phyloP scores from a whole-genome alignment of 305 asterid genomes.

The Caryopteris hybrid region DNA sequence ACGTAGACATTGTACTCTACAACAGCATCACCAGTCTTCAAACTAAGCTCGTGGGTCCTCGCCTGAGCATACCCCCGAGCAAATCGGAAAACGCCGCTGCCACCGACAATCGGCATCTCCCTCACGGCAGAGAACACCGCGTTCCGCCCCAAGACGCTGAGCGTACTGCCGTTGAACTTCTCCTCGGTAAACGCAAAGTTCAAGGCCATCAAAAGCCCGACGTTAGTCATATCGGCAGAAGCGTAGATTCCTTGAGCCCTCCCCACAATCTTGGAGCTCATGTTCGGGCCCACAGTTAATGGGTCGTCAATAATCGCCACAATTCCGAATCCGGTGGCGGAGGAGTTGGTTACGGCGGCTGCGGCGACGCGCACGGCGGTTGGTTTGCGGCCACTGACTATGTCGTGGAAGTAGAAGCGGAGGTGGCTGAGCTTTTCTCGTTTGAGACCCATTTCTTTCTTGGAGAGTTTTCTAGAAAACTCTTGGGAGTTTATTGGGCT shows the following conservation, averaged over 20 bases:
- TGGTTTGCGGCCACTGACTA: slow-evolving; percentile 29
- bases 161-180: slow-evolving; percentile 39
- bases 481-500: slow-evolving; percentile 9
- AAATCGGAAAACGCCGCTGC: slow-evolving; percentile 43
- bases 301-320: slow-evolving; percentile 37
- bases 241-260: slow-evolving; percentile 43
- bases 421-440: slow-evolving; percentile 33
- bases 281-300: slow-evolving; percentile 20
- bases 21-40: slow-evolving; percentile 28
- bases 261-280: slow-evolving; percentile 29
- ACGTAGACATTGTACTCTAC: slow-evolving; percentile 41
- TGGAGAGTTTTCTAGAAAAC: slow-evolving; percentile 26
- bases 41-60: slow-evolving; percentile 13
- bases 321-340: slow-evolving; percentile 31
- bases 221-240: slow-evolving; percentile 20
- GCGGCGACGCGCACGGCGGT: slow-evolving; percentile 29
- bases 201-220: slow-evolving; percentile 29
- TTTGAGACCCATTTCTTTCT: slow-evolving; percentile 12
- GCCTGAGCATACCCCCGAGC: slow-evolving; percentile 36
- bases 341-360: slow-evolving; percentile 29
- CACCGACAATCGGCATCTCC: slow-evolving; percentile 52
- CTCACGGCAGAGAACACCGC: slow-evolving; percentile 23
- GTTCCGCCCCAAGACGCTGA: slow-evolving; percentile 44
- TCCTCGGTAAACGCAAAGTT: slow-evolving; percentile 34
- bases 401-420: slow-evolving; percentile 41